These are phyloP conservation scores for Aspergillus quadricinctus DNA, from an alignment of 2,329 filamentous ascomycete species.

Conservation along the genomic window DNA sequence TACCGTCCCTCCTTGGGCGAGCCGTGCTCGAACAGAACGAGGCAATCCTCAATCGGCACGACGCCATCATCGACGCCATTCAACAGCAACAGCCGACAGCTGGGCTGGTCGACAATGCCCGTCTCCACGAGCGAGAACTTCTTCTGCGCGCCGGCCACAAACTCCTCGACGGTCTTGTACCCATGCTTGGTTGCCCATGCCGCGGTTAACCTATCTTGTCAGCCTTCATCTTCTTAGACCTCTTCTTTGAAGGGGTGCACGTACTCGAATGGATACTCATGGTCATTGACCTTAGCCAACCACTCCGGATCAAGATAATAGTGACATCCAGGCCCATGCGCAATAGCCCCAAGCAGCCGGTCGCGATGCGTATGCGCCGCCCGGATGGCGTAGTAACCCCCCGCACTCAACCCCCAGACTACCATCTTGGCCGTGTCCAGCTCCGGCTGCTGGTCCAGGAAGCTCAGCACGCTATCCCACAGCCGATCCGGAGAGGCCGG, in stretches of 20 bases:
- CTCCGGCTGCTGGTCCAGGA: constrained; percentile 48
- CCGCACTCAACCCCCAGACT: constrained; percentile 62
- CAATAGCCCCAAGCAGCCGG: constrained; percentile 53
- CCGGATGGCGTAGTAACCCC: constrained; percentile 65
- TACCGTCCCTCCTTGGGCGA: constrained; percentile 61
- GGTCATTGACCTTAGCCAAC: constrained; percentile 59
- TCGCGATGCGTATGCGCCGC: constrained; percentile 63
- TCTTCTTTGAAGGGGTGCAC: constrained; percentile 11
- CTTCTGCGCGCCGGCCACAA: constrained; percentile 51
- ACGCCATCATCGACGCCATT: constrained; percentile 62
- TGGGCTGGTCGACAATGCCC: constrained; percentile 54
- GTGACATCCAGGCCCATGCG: constrained; percentile 61
- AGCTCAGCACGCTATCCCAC: constrained; percentile 59
- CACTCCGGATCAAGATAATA: constrained; percentile 58
- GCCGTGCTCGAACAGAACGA: constrained; percentile 61
- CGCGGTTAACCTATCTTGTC: constrained; percentile 43
- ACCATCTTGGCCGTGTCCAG: constrained; percentile 57
- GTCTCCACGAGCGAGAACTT: constrained; percentile 61
- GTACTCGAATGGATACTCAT: constrained; percentile 62
- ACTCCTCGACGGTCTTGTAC: constrained; percentile 53
- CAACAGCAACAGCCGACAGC: constrained; percentile 56
- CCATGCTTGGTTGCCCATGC: constrained; percentile 61
- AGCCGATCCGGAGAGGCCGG: constrained; percentile 57
- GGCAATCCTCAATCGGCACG: constrained; percentile 65
- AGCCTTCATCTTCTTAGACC: too few species aligned